Conservation (phyloP, 1,284 basidiomycete species). For the Sutorius eximius region DNA sequence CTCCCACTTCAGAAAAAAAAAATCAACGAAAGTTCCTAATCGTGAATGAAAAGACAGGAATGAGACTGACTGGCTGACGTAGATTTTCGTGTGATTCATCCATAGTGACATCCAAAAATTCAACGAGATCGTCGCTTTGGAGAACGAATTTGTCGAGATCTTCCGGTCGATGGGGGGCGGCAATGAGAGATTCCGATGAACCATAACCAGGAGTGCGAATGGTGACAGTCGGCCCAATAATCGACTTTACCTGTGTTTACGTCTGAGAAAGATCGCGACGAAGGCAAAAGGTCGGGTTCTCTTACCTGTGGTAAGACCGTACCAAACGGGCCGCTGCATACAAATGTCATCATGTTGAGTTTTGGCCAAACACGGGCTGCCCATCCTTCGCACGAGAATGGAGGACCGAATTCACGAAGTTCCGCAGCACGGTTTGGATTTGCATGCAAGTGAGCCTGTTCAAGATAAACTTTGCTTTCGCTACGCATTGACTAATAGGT, state of each 20-base stretch:
- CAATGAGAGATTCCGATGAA: constrained; percentile 6
- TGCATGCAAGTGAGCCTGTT: neutral
- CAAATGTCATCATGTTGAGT: neutral
- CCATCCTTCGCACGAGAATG: constrained; percentile 14
- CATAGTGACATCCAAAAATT: constrained; percentile 2
- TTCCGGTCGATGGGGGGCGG: neutral
- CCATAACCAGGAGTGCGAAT: constrained; percentile 6
- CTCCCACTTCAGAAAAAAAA: constrained; percentile 11
- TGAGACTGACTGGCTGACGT: neutral
- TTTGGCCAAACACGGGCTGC: constrained; percentile 9
- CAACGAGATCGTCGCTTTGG: neutral
- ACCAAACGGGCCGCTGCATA: constrained; percentile 13
- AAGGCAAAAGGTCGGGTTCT: no score
- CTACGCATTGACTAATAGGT: neutral
- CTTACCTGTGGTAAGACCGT: constrained; percentile 2
- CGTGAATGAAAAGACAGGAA: neutral
- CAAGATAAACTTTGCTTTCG: neutral
- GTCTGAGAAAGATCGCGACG: neutral
- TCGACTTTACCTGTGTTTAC: neutral
- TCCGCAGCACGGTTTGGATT: constrained; percentile 7
- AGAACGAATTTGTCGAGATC: neutral
- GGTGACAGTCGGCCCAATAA: constrained; percentile 5
- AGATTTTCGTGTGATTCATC: constrained; percentile 1
- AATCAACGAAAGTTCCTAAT: neutral
- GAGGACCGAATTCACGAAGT: constrained; percentile 11